A percentile compares a stretch with the other conserved stretches of the same genome.
Evolutionary conservation across 2,329 filamentous ascomycete species (phyloP).

Genomic region (Pseudogymnoascus pannorum): DNA sequence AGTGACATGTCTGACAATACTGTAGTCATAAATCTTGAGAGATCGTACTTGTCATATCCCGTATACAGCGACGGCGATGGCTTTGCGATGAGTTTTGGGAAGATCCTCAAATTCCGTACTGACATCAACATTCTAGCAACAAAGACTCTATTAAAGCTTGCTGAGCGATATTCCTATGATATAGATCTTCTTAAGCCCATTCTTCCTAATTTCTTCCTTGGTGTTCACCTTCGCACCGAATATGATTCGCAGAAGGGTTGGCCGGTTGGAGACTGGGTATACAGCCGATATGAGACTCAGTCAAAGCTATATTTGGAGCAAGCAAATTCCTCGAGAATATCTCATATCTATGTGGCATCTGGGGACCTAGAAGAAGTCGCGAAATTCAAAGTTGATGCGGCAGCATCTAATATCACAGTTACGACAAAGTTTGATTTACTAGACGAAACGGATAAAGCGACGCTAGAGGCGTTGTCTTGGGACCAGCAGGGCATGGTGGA

Average conservation of each 20-base stretch:
- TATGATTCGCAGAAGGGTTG: constrained; percentile 19
- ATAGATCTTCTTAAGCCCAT: constrained; percentile 10
- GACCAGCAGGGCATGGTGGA: constrained; percentile 16
- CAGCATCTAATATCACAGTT: constrained; percentile 11
- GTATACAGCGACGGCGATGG: constrained; percentile 11
- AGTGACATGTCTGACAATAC: constrained; percentile 12
- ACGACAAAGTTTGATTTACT: constrained; percentile 14
- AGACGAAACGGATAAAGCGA: not conserved
- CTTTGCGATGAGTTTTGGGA: constrained; percentile 9
- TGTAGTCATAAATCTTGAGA: constrained; percentile 6
- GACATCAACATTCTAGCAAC: not conserved
- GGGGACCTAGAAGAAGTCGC: constrained; percentile 11
- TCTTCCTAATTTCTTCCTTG: constrained; percentile 16
- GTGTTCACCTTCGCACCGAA: constrained; percentile 23
- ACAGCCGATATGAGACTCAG: constrained; percentile 18
- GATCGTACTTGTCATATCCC: constrained; percentile 11
- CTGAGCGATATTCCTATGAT: constrained; percentile 10
- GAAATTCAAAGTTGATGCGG: constrained; percentile 10
- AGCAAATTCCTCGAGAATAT: constrained; percentile 7
- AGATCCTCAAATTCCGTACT: constrained; percentile 8
- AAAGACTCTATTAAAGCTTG: not conserved
- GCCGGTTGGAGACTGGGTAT: constrained; percentile 17
- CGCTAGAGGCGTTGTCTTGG: constrained; percentile 10
- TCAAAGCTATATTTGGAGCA: constrained; percentile 12
- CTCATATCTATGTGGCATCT: constrained; percentile 15